Base-by-base conservation (phyloP, 2,329 filamentous ascomycete species). In the Penicillium palitans region DNA sequence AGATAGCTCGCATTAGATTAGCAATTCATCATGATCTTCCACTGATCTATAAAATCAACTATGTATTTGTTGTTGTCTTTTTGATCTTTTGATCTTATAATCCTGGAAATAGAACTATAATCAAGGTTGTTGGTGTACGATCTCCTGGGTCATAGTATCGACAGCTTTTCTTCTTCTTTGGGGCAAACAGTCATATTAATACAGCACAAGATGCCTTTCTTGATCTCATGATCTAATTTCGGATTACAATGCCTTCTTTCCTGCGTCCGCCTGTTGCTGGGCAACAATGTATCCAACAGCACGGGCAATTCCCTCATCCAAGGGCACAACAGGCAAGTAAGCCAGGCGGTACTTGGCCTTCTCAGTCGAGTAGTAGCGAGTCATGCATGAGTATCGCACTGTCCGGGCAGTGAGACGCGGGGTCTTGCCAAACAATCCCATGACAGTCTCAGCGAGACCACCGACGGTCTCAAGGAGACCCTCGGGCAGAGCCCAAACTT, bases 331-430 rank as follows among this genome's bases (percentile, higher is more conserved):
- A n/a, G 80, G 78, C 41, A 57, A 54, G 64, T 81, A 82, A 17
- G 76, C 78, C 12, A 81, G 68, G 49, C 78, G 70, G 49, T 62
- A 63, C 70, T 78, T 80, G 25, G 80, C 77, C 66, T 81, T 81
- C 21, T 78, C 73, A 55, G 76, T 76, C 31, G 74, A 79, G 60
- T 76, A 81, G 65, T 77, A 81, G 39, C 79, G 75, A 42, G 78
- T 76, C 75, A 81, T 80, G 63, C 75, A 79, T 49, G 78, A 79
- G 65, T 79, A 81, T 39, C 77, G 74, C 58, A 81, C 76, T 21
- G 70, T 73, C 57, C 77, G 74, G 45, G 74, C 70, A 10, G 77
- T 79, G 60, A 81, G 63, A 46, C 76, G 76, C n/a, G 79, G 78
- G 42, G 74, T 77, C 61, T 79, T 75, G 9, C 79, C 79, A 41